Evolutionary conservation across 257 asterid genomes (phyloP), one percentile per base, ranked within the genome.

Genomic region (Solanum sitiens): DNA sequence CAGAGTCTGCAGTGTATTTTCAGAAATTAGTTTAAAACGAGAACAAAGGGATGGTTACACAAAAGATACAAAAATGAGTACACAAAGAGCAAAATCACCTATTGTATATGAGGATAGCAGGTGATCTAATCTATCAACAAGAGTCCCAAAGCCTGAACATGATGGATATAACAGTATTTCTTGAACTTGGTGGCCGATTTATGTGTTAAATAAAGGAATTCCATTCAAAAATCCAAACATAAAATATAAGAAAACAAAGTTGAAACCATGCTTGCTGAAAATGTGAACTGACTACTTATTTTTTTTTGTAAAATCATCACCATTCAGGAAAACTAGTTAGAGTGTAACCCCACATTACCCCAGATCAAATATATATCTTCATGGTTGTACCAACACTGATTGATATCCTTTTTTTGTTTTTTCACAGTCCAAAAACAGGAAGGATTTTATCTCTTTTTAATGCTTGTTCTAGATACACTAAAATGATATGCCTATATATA

Each of bases 91-190:
- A 8, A 27, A 13, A 39, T 84, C 70, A 96, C 98, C 98, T 93
- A 94, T 90, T 86, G 65, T 89, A 88, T 94, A 93, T 7, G 99
- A 96, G 50, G 99, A 99, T 86, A 97, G 98, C 70, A 97, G 89
- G 90, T 97, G 99, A 88, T 97, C 99, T 86, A 97, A 88, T 92
- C 98, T 95, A 42, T 96, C 98, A 12, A 92, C 87, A 88, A 92
- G 94, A 23, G 98, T 97, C 75, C 99, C 99, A 50, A 99, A 97
- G 75, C 99, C 99, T 86, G 99, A 97, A 91, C 99, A 97, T 7
- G 99, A 97, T 44, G 99, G 98, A 92, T 97, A 98, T 87, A 96
- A 89, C 32, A 96, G 98, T 89, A 97, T 95, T 59, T 98, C 99
- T 35, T 93, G 94, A 61, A 95, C 95, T 98, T 96, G 93, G 45